Base-by-base conservation (phyloP, 2,329 filamentous ascomycete genomes). In the Aspergillus brunneoviolaceus region DNA sequence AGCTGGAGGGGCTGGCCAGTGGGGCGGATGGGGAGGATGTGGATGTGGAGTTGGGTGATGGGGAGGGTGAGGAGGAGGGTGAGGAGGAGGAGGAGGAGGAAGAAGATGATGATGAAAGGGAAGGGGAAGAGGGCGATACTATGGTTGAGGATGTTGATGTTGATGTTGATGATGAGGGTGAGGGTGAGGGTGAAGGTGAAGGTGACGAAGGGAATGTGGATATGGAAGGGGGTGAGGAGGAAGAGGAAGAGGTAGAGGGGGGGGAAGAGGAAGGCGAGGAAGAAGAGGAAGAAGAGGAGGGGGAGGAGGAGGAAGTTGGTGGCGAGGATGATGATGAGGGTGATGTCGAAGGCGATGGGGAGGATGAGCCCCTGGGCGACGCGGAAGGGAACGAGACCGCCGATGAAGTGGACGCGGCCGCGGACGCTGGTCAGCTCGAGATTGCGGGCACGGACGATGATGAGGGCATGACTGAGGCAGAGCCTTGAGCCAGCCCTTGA, bases 11-110 rank as follows among this genome's bases (percentile, higher is more conserved):
- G 45, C 51, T 68, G 48, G 55, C 60, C 11, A 65, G 66, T 49
- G 68, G 62, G 21, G 33, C 33, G 5, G 68, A 72, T 16, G 65
- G 57, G n/a, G 62, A 56, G 10, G 61, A 65, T 45, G 69, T 65
- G 12, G 64, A 58, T 45, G 68, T 65, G 12, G 64, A 58, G 25
- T 12, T 35, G 10, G 53, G 52, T 9, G 57, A 61, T 55, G 50
- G 61, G 6, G 59, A 53, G 29, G 63, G 63, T 49, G 63, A 50
- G 23, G 61, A 60, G 29, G 33, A 55, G n/a, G 59, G 58, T 16
- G 56, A 58, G 35, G 58, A 50, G 6, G 61, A 62, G 33, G 64
- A 62, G 33, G 64, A 59, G 2, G 63, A 45, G 5, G 60, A 59
- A 10, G 64, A 62, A 21, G 61, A 25, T 31, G 62, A 58, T 35